Base-by-base conservation (phyloP, 148 eudicot species). In the Persicaria tinctoria region DNA sequence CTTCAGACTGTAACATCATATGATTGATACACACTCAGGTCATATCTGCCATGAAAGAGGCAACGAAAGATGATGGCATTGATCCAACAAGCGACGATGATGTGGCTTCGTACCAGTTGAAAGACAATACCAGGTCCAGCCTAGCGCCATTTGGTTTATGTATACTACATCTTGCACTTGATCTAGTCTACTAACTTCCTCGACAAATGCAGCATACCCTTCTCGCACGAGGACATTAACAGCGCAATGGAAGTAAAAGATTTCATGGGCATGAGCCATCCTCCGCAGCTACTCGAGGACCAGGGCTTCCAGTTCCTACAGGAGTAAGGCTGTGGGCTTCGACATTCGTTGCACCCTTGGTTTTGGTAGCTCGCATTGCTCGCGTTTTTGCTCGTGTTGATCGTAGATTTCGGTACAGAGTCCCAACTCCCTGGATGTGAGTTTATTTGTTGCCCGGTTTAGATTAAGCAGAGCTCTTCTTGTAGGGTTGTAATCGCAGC, bases 261-360 rank as follows among this genome's bases (percentile, higher is more conserved):
- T 78, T 87, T 94, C 72, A 78, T 83, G 9, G 87, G 86, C 16
- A 90, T 90, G 74, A 92, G 83, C 75, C 85, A 95, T 73, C 87
- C 97, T 41, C 74, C 74, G 10, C 79, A 85, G 75, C 87, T 94
- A 72, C 83, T 90, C 74, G 88, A 90, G 73, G 81, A 89, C 75
- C 83, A 88, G 51, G 92, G 79, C 79, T 94, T 94, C 80, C 85
- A 87, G 71, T 94, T 94, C 85, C 79, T 94, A 32, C 8, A 11
- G 47, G 70, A 41, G 70, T 66, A 66, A 66, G 9, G 18, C 1
- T 41, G 70, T 66, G 48, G 38, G 5, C 4, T 63, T 17, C n/a
- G 60, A 14, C 20, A 14, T 0, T 16, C 6, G 27, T 55, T 5
- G 20, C 20, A 55, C 60, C 23, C 6, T 50, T 63, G 41, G 68